phyloP scores from a whole-genome alignment of 202 grass and related monocot species.

The Zoysia matrella region DNA sequence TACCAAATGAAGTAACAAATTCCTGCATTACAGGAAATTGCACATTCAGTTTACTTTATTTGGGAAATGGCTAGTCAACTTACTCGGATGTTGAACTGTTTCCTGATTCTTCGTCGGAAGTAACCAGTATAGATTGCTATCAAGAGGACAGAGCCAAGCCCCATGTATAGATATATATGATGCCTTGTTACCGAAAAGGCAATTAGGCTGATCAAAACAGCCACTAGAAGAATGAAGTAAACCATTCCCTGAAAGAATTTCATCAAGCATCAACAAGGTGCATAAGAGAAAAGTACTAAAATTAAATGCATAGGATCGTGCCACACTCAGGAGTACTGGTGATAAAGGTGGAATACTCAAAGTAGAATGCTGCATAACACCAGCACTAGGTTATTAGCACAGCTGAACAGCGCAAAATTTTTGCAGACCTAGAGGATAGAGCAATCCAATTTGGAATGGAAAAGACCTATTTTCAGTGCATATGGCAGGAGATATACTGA shows the following conservation, averaged over 20 bases:
- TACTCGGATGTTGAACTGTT: slow-evolving; percentile 93
- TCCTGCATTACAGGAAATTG: slow-evolving; percentile 16
- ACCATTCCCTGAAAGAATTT: slow-evolving; percentile 62
- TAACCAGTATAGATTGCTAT: slow-evolving; percentile 83
- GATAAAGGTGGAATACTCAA: slow-evolving; percentile 2
- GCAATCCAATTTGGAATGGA: neutral
- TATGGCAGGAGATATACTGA: neutral
- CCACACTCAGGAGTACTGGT: slow-evolving; percentile 17
- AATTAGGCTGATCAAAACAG: slow-evolving; percentile 69
- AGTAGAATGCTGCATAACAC: slow-evolving; percentile 3
- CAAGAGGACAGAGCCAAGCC: slow-evolving; percentile 70
- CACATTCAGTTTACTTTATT: slow-evolving; percentile 25
- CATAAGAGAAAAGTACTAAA: slow-evolving; percentile 23
- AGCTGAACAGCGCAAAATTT: neutral
- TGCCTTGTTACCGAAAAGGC: slow-evolving; percentile 78
- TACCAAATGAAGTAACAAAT: neutral
- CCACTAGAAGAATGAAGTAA: slow-evolving; percentile 66
- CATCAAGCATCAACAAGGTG: slow-evolving; percentile 34
- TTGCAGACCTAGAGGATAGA: slow-evolving; percentile 10
- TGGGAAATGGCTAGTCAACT: slow-evolving; percentile 26
- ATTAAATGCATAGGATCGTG: slow-evolving; percentile 2
- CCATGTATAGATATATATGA: slow-evolving; percentile 71
- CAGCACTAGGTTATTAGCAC: neutral
- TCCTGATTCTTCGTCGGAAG: slow-evolving; percentile 85
- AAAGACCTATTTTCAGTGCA: slow-evolving; percentile 1